Evolutionary conservation across 1,139 yeast species (phyloP).

Genomic region (Kodamaea ohmeri): DNA sequence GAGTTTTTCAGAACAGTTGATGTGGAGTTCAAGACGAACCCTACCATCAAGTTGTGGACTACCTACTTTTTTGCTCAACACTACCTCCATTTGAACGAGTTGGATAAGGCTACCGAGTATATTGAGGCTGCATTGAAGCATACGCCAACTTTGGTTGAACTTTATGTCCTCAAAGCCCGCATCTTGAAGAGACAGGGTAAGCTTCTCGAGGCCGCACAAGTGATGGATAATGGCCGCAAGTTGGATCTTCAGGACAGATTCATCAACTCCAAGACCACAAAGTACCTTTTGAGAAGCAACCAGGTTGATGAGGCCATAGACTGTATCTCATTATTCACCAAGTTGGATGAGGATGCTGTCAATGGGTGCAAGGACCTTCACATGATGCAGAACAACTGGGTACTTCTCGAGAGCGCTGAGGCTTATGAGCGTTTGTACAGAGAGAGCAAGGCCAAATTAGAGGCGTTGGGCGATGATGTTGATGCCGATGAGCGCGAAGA

Average conservation of each 20-base stretch:
- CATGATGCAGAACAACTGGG: constrained; percentile 91
- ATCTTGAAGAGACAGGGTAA: constrained; percentile 71
- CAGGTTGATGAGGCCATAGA: constrained; percentile 72
- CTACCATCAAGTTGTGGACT: constrained; percentile 71
- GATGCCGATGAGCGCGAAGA: constrained; percentile 32
- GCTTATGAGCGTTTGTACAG: constrained; percentile 51
- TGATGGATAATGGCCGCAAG: constrained; percentile 69
- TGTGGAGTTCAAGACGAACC: constrained; percentile 29
- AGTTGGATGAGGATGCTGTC: constrained; percentile 66
- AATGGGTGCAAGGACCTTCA: constrained; percentile 88
- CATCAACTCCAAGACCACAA: constrained; percentile 83
- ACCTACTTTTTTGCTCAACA: constrained; percentile 81
- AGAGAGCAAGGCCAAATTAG: constrained; percentile 21
- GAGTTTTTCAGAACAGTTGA: constrained; percentile 40
- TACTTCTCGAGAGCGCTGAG: constrained; percentile 80
- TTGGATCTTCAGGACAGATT: constrained; percentile 89
- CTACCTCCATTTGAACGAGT: constrained; percentile 54
- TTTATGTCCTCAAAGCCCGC: constrained; percentile 77
- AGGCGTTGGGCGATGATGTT: constrained; percentile 19
- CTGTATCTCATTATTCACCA: constrained; percentile 76
- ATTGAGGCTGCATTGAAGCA: constrained; percentile 67
- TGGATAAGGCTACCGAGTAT: constrained; percentile 49
- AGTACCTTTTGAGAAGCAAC: constrained; percentile 81
- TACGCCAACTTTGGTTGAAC: constrained; percentile 81
- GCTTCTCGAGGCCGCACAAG: constrained; percentile 56